Evolutionary conservation across 257 asterid genomes (phyloP), one percentile per base, ranked within the genome.

Genomic region (Eucommia ulmoides): DNA sequence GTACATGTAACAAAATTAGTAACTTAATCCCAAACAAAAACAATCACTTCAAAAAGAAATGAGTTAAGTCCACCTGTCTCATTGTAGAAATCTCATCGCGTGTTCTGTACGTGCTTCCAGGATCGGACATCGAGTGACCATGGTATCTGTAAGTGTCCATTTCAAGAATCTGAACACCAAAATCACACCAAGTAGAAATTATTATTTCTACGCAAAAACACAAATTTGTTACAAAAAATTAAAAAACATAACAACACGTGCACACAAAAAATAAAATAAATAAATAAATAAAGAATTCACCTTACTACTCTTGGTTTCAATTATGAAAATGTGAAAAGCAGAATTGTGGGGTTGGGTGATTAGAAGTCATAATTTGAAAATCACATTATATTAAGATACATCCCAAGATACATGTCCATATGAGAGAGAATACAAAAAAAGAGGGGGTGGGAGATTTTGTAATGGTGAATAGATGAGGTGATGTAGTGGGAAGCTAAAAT

Each of bases 91-190:
- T 81, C 73, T 81, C 99, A 69, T 83, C 97, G 68, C 97, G 95
- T 18, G 99, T 83, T 20, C 99, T 95, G 47, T 91, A 91, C 49
- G 99, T 83, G 82, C 94, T 91, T 51, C 96, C 99, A 50, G 99
- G 99, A 68, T 91, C 99, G 53, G 99, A 91, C 96, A 86, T 83
- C 56, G 97, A 91, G 76, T 83, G 97, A 8, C 99, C 96, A 47
- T 86, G 99, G 65, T 91, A 83, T 64, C 99, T 79, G 55, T 91
- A 91, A 46, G 99, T 91, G 74, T 91, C 99, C 99, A 91, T 91
- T 70, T 91, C 99, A 19, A 91, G 97, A 68, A 91, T 91, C 97
- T 86, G 82, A 60, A 68, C 65, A 74, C 53, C 45, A 58, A 35
- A 29, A 60, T 69, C 55, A 24, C 22, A 15, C 53, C 12, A 55